Percentiles rank a stretch among this genome's conserved stretches.
These are phyloP conservation scores for Hypoxylon sp. DNA, from an alignment of 2,329 filamentous ascomycete species.

Conservation along the genomic window DNA sequence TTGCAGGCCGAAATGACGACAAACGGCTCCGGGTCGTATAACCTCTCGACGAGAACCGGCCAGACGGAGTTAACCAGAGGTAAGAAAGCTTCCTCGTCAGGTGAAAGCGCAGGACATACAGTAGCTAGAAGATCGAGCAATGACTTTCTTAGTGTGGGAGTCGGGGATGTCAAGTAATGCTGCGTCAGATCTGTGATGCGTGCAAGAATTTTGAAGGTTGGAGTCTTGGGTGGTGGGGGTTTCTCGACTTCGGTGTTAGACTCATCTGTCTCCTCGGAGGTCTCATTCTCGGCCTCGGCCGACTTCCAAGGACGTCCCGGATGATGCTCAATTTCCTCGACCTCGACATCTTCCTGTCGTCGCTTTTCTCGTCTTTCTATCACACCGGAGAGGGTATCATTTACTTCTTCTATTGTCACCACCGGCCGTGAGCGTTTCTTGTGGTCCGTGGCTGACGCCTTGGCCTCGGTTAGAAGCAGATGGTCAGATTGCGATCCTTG, in stretches of 20 bases:
- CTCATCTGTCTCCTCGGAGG: slow-evolving; percentile 48
- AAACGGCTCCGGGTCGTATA: slow-evolving; percentile 72
- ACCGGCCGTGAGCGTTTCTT: slow-evolving; percentile 49
- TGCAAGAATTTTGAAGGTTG: slow-evolving; percentile 81
- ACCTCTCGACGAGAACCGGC: slow-evolving; percentile 77
- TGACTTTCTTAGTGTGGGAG: slow-evolving; percentile 77
- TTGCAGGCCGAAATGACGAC: slow-evolving; percentile 75
- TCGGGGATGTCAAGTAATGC: slow-evolving; percentile 87
- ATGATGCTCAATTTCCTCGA: slow-evolving; percentile 45
- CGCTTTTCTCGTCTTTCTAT: slow-evolving; percentile 51
- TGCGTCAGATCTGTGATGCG: slow-evolving; percentile 86
- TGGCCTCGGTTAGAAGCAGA: slow-evolving; percentile 55
- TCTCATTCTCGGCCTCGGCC: slow-evolving; percentile 45
- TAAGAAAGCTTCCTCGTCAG: slow-evolving; percentile 82
- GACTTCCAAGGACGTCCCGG: slow-evolving; percentile 49
- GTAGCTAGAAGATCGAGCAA: slow-evolving; percentile 80
- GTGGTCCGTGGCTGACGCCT: slow-evolving; percentile 50
- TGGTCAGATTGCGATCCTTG: slow-evolving; percentile 73
- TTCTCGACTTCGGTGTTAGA: slow-evolving; percentile 52
- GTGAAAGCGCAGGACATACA: slow-evolving; percentile 74
- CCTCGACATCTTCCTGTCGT: slow-evolving; percentile 46
- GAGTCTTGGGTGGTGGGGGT: slow-evolving; percentile 71
- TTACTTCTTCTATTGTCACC: slow-evolving; percentile 54
- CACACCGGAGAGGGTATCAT: slow-evolving; percentile 70
- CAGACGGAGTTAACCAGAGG: slow-evolving; percentile 90